Percentiles rank a stretch among this genome's conserved stretches.
phyloP scores from a whole-genome alignment of 805 yeast species.

The Candida koratica region DNA sequence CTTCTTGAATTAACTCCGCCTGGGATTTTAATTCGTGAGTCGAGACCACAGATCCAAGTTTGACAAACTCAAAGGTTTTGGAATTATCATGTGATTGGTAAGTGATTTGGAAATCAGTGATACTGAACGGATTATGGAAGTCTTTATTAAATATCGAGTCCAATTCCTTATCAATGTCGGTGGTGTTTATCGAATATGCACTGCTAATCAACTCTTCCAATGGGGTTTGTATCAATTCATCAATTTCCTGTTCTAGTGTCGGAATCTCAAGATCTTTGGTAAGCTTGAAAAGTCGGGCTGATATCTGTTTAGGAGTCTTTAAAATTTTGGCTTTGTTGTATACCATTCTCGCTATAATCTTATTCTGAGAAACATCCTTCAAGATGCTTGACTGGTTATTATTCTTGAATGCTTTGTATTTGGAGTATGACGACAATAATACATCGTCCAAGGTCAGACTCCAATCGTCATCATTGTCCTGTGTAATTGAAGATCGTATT shows the following conservation, averaged over 20 bases:
- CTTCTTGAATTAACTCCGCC: neutral
- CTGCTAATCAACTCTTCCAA: conserved; percentile 22
- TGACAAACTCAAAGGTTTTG: conserved; percentile 12
- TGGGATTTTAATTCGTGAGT: conserved; percentile 3
- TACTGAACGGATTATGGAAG: conserved; percentile 4
- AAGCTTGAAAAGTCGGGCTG: conserved; percentile 27
- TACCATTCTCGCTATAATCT: conserved; percentile 38
- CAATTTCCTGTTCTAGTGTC: conserved; percentile 20
- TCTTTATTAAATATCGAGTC: conserved; percentile 29
- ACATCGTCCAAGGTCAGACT: conserved; percentile 32
- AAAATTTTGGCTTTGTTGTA: conserved; percentile 32
- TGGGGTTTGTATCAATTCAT: conserved; percentile 27
- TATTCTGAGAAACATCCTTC: conserved; percentile 36
- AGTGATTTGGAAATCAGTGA: conserved; percentile 9
- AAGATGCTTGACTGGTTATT: conserved; percentile 23
- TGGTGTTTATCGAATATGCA: conserved; percentile 20
- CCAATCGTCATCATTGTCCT: conserved; percentile 30
- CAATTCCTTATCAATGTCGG: conserved; percentile 26
- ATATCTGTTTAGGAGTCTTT: conserved; percentile 37
- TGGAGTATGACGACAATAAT: conserved; percentile 31
- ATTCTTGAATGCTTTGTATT: conserved; percentile 30
- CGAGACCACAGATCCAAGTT: neutral
- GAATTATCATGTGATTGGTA: conserved; percentile 4
- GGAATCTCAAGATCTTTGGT: conserved; percentile 17
- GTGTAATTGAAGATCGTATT: conserved; percentile 6